phyloP scores from a whole-genome alignment of 805 yeast genomes.

The Ogataea polymorpha region DNA sequence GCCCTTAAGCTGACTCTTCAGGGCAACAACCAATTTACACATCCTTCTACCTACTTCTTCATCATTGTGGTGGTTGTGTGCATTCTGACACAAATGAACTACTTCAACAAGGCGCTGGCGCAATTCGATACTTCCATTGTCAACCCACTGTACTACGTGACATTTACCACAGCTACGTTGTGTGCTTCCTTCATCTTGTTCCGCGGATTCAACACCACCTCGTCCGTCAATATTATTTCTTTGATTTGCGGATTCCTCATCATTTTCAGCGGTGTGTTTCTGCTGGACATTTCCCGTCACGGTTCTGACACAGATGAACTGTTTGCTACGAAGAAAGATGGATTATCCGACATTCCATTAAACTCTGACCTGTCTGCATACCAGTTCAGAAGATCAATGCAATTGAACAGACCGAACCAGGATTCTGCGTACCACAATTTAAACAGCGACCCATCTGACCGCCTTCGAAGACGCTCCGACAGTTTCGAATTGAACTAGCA shows the following conservation, averaged over 20 bases:
- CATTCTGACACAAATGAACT: conserved; percentile 88
- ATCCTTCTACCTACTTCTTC: conserved; percentile 79
- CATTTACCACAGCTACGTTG: conserved; percentile 85
- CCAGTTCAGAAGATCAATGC: conserved; percentile 76
- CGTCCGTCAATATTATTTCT: conserved; percentile 75
- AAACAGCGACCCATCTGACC: conserved; percentile 40
- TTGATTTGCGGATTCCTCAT: conserved; percentile 81
- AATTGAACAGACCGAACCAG: conserved; percentile 43
- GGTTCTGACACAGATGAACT: conserved; percentile 46
- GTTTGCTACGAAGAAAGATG: conserved; percentile 47
- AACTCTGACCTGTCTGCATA: conserved; percentile 76
- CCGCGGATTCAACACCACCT: conserved; percentile 82
- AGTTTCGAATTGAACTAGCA: conserved; percentile 50
- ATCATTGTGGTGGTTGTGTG: conserved; percentile 74
- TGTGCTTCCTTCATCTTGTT: conserved; percentile 83
- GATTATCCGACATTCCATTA: conserved; percentile 61
- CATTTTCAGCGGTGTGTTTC: conserved; percentile 83
- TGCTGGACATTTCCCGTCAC: conserved; percentile 74
- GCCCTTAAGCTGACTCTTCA: conserved; percentile 80
- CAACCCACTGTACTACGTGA: conserved; percentile 85
- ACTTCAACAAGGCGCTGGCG: conserved; percentile 88
- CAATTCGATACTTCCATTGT: conserved; percentile 92
- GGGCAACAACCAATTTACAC: conserved; percentile 87
- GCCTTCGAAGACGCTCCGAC: conserved; percentile 59
- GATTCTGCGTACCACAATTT: conserved; percentile 25